Evolutionary conservation across 1,139 yeast species (phyloP), one percentile per base, ranked within the genome.

Genomic region (Sugiyamaella xylanicola): DNA sequence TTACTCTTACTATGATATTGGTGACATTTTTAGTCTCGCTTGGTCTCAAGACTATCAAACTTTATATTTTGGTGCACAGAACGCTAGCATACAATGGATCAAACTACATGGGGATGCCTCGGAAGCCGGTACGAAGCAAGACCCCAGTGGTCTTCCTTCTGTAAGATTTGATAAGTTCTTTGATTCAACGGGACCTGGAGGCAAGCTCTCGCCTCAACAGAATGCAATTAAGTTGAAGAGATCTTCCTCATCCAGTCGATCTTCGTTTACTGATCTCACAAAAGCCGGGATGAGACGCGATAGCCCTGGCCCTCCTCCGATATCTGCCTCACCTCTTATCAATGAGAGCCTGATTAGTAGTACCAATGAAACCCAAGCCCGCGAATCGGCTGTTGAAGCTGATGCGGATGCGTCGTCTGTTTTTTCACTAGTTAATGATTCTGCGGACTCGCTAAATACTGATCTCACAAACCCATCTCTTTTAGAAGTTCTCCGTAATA

Each of bases 161-260:
- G 78, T 84, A 59, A 76, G 99, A 56, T 93, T 85, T 66, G 89
- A 89, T 70, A 84, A 83, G 66, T 93, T 93, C 65, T 93, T 93
- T 68, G 98, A 93, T 70, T 91, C 97, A 1, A 79, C 77, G 53
- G 97, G 97, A 0, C 95, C 95, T 0, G 88, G 93, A 0, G 95
- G 93, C 1, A 73, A 75, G 39, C 58, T 66, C 36, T 66, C 72
- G 2, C 75, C 75, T 1, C 73, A 65, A 54, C 74, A 70, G 55
- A 59, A 64, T 32, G 60, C 56, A 13, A 48, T 48, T 11, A 49
- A 43, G 39, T 9, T 32, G 17, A 49, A 22, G 27, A 16, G 47
- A 15, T 42, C 48, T 15, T 15, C 29, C 17, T 48, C 52, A 7
- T 39, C 46, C 1, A 41, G 40, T 40, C 45, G 22, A 2, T 40